phyloP scores from a whole-genome alignment of 148 eudicot genomes.

The Heliosperma pusillum region DNA sequence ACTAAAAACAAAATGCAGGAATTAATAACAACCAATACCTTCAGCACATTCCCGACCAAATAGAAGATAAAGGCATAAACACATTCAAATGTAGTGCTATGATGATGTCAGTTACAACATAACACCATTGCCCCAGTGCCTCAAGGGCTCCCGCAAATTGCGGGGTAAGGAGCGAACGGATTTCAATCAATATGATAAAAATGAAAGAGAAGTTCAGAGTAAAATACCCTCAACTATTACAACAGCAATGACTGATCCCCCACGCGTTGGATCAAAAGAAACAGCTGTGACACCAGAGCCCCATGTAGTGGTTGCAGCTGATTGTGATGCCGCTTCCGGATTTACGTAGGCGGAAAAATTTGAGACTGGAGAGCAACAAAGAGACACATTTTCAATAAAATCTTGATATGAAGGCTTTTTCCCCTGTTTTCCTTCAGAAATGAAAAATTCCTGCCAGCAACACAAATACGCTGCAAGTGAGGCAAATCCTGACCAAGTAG shows the following conservation, averaged over 20 bases:
- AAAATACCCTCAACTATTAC: constrained; percentile 92
- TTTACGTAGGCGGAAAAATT: constrained; percentile 98
- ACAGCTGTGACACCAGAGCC: constrained; percentile 99
- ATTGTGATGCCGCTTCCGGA: constrained; percentile 95
- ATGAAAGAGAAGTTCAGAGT: not conserved
- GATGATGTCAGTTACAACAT: no score
- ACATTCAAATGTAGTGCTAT: no score
- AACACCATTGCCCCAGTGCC: no score
- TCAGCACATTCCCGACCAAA: no score
- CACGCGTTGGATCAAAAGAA: constrained; percentile 97
- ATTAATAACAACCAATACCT: no score
- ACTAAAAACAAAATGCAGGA: no score
- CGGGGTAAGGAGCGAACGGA: no score
- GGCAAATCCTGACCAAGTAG: constrained; percentile 93
- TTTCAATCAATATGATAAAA: not conserved
- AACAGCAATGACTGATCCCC: constrained; percentile 94
- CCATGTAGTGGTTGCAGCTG: constrained; percentile 97
- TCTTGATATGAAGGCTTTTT: constrained; percentile 65
- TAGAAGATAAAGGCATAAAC: no score
- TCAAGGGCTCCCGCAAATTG: no score
- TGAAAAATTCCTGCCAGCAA: constrained; percentile 85
- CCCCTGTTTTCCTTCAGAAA: constrained; percentile 80
- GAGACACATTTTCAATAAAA: constrained; percentile 57
- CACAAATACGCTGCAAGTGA: constrained; percentile 87
- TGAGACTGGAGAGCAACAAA: constrained; percentile 96